A percentile compares a stretch with the other conserved stretches of the same genome.
Conservation (phyloP, 73 alveolate genomes). For the Stentor roeselii region DNA sequence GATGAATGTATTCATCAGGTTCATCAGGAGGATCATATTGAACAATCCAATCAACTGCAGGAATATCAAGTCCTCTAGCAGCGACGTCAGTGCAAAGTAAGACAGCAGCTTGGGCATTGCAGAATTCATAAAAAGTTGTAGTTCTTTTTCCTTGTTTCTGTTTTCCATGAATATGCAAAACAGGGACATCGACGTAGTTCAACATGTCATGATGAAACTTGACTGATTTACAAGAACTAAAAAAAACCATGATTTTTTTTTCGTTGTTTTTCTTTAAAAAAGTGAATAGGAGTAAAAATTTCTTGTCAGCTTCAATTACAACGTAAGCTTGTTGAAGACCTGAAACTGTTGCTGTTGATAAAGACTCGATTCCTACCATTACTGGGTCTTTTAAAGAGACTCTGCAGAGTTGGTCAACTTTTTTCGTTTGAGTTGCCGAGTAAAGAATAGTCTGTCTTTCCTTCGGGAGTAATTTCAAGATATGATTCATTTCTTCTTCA, state of each 20-base stretch:
- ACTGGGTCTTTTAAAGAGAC: constrained; percentile 86
- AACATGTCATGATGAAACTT: constrained; percentile 96
- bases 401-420: constrained; percentile 91
- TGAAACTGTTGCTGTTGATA: constrained; percentile 53
- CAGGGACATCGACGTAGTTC: constrained; percentile 97
- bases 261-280: constrained; percentile 84
- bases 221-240: constrained; percentile 90
- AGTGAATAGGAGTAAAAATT: constrained; percentile 84
- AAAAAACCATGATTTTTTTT: constrained; percentile 91
- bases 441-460: constrained; percentile 96
- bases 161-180: constrained; percentile 92
- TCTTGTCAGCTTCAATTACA: constrained; percentile 77
- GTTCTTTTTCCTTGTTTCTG: constrained; percentile 93
- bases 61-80: constrained; percentile 93
- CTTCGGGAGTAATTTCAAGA: constrained; percentile 87
- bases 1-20: constrained; percentile 98
- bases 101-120: constrained; percentile 92
- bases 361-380: constrained; percentile 55
- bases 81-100: constrained; percentile 99
- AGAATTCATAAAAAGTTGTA: constrained; percentile 95
- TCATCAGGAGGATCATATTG: constrained; percentile 99
- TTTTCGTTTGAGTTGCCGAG: constrained; percentile 97
- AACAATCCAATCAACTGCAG: constrained; percentile 88
- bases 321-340: constrained; percentile 92
- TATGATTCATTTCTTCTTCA: constrained; percentile 98